Evolutionary conservation across 2,329 filamentous ascomycete species (phyloP).

Genomic region (Beauveria medogensis): DNA sequence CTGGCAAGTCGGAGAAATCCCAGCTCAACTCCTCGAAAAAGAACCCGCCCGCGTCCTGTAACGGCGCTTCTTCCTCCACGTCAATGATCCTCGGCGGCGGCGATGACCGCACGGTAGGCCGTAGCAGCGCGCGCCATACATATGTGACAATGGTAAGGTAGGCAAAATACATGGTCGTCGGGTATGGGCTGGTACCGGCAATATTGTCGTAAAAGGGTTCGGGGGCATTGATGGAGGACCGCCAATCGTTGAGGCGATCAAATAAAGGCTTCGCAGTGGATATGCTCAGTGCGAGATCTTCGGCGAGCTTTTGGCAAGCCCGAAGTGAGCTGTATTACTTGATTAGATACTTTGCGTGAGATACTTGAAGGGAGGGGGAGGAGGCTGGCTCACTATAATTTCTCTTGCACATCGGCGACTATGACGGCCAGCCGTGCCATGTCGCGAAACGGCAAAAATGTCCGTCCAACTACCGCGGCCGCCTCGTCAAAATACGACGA

Average conservation of each 20-base stretch:
- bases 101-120: conserved; percentile 12
- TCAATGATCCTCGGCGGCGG: conserved; percentile 12
- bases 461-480: background rate
- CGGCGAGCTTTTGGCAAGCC: conserved; percentile 12
- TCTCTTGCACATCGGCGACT: conserved; percentile 10
- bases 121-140: conserved; percentile 13
- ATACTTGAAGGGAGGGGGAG: background rate
- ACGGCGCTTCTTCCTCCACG: conserved; percentile 5
- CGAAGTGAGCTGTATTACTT: conserved; percentile 4
- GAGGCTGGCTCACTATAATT: conserved; percentile 12
- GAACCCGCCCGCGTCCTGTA: conserved; percentile 7
- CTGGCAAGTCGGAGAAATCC: conserved; percentile 12
- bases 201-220: background rate
- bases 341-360: background rate
- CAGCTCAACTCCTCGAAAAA: conserved; percentile 13
- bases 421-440: conserved; percentile 12
- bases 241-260: conserved; percentile 13
- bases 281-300: conserved; percentile 12
- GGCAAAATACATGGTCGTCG: conserved; percentile 13
- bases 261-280: conserved; percentile 11
- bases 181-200: background rate
- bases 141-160: conserved; percentile 13
- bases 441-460: conserved; percentile 11
- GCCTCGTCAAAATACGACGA: conserved; percentile 8
- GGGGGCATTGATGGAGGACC: conserved; percentile 1